A percentile compares a stretch with the other conserved stretches of the same genome.
Evolutionary conservation across 1,284 basidiomycete species (phyloP).

Genomic region (Neonothopanus nambi): DNA sequence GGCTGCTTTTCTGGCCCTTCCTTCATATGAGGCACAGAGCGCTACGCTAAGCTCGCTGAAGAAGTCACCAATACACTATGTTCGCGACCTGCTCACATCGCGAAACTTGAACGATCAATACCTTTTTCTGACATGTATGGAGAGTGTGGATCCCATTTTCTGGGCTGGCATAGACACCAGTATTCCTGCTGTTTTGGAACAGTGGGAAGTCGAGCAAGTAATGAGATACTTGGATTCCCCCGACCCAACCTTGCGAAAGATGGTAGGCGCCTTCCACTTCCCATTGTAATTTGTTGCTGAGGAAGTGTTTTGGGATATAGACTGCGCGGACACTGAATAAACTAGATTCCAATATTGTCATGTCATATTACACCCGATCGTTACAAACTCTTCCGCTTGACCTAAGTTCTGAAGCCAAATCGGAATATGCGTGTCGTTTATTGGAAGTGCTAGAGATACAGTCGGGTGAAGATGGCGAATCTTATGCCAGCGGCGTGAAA

Average conservation of each 20-base stretch:
- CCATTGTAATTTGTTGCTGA: neutral
- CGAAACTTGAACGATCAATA: conserved; percentile 59
- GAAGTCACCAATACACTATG: conserved; percentile 41
- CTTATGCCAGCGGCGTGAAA: conserved; percentile 55
- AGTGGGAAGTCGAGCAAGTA: conserved; percentile 67
- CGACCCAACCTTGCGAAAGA: conserved; percentile 58
- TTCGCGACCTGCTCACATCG: conserved; percentile 60
- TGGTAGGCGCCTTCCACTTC: conserved; percentile 38
- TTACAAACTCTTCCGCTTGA: conserved; percentile 38
- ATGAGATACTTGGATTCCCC: conserved; percentile 63
- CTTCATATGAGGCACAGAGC: conserved; percentile 24
- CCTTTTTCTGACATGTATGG: conserved; percentile 63
- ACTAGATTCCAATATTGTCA: conserved; percentile 58
- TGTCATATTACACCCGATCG: conserved; percentile 51
- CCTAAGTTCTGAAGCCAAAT: conserved; percentile 33
- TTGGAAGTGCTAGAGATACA: conserved; percentile 59
- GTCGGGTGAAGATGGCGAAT: conserved; percentile 51
- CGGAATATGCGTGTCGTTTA: conserved; percentile 42
- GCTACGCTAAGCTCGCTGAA: conserved; percentile 29
- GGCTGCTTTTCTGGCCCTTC: conserved; percentile 52
- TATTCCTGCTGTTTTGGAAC: conserved; percentile 54
- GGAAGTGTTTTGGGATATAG: conserved; percentile 33
- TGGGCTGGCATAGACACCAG: conserved; percentile 66
- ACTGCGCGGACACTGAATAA: conserved; percentile 53
- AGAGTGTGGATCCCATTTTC: conserved; percentile 51